Conservation (phyloP, 352 stramenopile species). For the Phytophthora tubulina region DNA sequence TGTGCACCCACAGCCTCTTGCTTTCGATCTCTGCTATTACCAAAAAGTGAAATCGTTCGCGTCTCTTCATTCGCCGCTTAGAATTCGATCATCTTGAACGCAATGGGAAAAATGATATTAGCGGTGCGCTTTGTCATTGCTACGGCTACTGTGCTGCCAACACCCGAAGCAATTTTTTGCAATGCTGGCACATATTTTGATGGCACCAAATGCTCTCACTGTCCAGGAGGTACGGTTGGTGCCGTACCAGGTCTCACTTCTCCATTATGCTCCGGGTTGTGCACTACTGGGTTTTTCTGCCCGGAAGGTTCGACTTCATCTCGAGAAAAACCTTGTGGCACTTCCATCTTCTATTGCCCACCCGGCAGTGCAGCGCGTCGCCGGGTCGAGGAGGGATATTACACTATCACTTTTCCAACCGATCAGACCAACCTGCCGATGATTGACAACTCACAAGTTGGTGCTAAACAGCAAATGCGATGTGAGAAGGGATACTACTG, state of each 20-base stretch:
- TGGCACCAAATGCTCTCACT: slow-evolving; percentile 50
- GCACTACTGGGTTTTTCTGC: slow-evolving; percentile 63
- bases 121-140: slow-evolving; percentile 6
- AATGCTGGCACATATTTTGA: slow-evolving; percentile 58
- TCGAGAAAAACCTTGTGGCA: slow-evolving; percentile 56
- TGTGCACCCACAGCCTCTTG: not conserved
- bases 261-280: slow-evolving; percentile 57
- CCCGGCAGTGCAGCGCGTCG: slow-evolving; percentile 51
- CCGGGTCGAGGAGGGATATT: slow-evolving; percentile 61
- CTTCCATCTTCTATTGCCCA: slow-evolving; percentile 68
- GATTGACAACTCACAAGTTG: slow-evolving; percentile 5
- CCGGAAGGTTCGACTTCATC: slow-evolving; percentile 67
- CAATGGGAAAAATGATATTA: slow-evolving; percentile 15
- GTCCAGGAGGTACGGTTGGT: slow-evolving; percentile 64
- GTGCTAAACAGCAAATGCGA: slow-evolving; percentile 30
- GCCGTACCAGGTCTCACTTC: slow-evolving; percentile 47
- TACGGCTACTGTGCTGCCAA: slow-evolving; percentile 2
- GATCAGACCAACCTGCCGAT: slow-evolving; percentile 14
- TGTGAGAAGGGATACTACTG: slow-evolving; percentile 82
- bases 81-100: not conserved
- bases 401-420: slow-evolving; percentile 54
- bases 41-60: not conserved
- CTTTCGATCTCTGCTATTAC: not conserved
- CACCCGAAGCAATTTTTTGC: slow-evolving; percentile 43
- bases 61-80: slow-evolving; percentile 25